Base-by-base conservation (phyloP, 2,329 filamentous ascomycete genomes). In the Daldinia sp. region DNA sequence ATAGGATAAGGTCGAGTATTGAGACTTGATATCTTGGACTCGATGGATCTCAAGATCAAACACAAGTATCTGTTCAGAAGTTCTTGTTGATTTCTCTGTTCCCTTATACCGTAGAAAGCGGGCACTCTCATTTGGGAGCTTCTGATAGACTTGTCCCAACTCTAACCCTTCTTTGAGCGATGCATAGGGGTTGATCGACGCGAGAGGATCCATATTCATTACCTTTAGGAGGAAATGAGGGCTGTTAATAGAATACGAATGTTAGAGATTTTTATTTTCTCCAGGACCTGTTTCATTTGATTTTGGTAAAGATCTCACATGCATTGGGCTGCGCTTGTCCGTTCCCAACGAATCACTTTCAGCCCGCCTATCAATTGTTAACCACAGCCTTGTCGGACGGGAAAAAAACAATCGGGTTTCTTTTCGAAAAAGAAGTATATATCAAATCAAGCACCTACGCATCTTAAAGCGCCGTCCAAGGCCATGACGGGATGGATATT, bases 1-100 rank as follows among this genome's bases (percentile, higher is more conserved):
- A 12, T 69, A 69, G 6, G 67, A 67, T 33, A 69, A 35, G 28
- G 60, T 64, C 28, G 67, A 64, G 48, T 69, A 67, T n/a, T 61
- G 42, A 10, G 56, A 51, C 7, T 62, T 64, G 6, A 53, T 39
- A n/a, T 56, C 37, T 6, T 18, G 15, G 12, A 67, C 54, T 7
- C 18, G 10, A 15, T 64, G 64, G 2, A 48, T 35, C 26, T 67
- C 63, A 15, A 69, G 64, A 33, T 67, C 64, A 23, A 67, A 67
- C n/a, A 44, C 41, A 23, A 69, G 60, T 1, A 69, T 15, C 1
- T 6, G 6, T 15, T 61, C 53, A 1, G 53, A 41, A 15, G 60
- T 48, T 4, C 6, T 39, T 10, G 56, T 3, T 20, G 39, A 6
- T 41, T 50, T 13, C 4, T 69, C 44, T 37, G 13, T n/a, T n/a